These are phyloP conservation scores for Leccinum broughii DNA, from an alignment of 768 basidiomycete species.

Conservation along the genomic window DNA sequence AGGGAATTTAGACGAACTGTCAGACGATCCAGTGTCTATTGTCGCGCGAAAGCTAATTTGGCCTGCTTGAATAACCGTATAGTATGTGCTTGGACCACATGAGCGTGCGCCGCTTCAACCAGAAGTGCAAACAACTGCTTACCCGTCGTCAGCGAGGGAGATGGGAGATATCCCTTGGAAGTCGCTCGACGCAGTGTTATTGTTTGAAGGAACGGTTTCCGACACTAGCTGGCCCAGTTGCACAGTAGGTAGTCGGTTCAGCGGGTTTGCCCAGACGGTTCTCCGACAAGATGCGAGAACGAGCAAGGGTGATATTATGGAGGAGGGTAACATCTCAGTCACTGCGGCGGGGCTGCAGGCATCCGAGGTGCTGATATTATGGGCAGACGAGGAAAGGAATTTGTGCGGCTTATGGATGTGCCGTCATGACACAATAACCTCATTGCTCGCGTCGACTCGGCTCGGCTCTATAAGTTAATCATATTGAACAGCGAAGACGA, in stretches of 20 bases:
- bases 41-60: conserved; percentile 65
- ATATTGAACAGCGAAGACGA: not conserved
- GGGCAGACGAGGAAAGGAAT: not conserved
- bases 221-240: conserved; percentile 14
- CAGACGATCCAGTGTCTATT: conserved; percentile 68
- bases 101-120: conserved; percentile 4
- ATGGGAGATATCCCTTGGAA: conserved; percentile 45
- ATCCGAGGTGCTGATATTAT: conserved; percentile 16
- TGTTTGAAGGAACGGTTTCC: conserved; percentile 14
- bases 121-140: conserved; percentile 38
- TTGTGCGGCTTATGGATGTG: not conserved
- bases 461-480: not conserved
- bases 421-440: not conserved
- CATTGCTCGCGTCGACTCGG: too few relatives aligned
- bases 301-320: not conserved
- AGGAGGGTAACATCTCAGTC: conserved; percentile 21
- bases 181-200: conserved; percentile 26
- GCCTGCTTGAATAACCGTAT: conserved; percentile 58
- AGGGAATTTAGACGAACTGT: conserved; percentile 19
- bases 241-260: conserved; percentile 13
- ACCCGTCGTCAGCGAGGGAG: conserved; percentile 48
- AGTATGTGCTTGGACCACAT: conserved; percentile 58
- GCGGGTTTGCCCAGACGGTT: conserved; percentile 7
- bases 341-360: conserved; percentile 12
- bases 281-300: conserved; percentile 13